phyloP scores from a whole-genome alignment of 208 protist genomes.

The Vickermania ingenoplastis region DNA sequence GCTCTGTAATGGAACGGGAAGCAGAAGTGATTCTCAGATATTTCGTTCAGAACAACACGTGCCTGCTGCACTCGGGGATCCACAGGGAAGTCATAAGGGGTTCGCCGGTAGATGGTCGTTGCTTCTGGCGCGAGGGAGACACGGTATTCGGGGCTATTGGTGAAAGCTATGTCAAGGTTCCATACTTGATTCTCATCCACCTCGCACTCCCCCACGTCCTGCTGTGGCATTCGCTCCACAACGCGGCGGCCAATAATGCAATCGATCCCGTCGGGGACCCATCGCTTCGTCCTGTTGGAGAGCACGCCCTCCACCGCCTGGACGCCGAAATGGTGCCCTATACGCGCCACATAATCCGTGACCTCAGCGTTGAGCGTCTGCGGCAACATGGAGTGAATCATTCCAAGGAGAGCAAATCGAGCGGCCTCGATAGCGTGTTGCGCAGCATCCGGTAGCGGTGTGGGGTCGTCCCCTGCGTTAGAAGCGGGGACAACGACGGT shows the following conservation, averaged over 20 bases:
- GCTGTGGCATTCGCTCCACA: conserved; percentile 51
- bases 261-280: conserved; percentile 95
- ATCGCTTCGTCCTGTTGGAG: conserved; percentile 95
- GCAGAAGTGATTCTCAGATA: conserved; percentile 56
- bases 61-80: conserved; percentile 56
- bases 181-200: conserved; percentile 71
- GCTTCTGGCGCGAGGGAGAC: conserved; percentile 29
- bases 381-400: conserved; percentile 65
- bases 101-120: conserved; percentile 59
- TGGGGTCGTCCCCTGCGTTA: neutral
- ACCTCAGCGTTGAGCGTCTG: conserved; percentile 84
- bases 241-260: conserved; percentile 89
- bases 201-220: conserved; percentile 87
- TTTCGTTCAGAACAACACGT: conserved; percentile 42
- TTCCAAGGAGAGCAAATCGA: conserved; percentile 86
- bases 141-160: conserved; percentile 30
- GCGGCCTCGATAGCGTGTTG: conserved; percentile 86
- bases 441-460: neutral
- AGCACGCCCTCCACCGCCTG: conserved; percentile 94
- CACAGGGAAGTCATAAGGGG: conserved; percentile 37
- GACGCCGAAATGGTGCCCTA: conserved; percentile 86
- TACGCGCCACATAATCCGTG: conserved; percentile 87
- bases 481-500: conserved; percentile 77
- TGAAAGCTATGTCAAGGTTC: conserved; percentile 85
- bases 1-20: conserved; percentile 77